A percentile compares a stretch with the other conserved stretches of the same genome.
Conservation (phyloP, 2,329 filamentous ascomycete species). For the Teratosphaeria pseudoeucalypti region DNA sequence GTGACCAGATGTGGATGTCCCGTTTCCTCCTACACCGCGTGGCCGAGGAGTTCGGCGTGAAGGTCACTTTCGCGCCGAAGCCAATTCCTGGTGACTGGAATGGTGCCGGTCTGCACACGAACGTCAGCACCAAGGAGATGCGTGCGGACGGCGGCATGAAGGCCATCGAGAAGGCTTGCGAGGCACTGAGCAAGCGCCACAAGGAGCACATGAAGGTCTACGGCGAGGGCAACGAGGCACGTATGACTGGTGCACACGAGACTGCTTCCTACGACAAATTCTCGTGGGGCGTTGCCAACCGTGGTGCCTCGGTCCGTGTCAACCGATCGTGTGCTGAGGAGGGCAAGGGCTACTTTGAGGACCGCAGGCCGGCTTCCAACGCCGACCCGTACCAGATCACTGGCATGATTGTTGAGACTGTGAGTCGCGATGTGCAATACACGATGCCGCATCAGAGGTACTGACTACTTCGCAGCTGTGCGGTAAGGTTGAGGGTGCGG, state of each 20-base stretch:
- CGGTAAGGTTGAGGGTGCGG: constrained; percentile 40
- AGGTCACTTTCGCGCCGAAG: constrained; percentile 93
- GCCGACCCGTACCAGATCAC: constrained; percentile 79
- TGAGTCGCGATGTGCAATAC: constrained; percentile 11
- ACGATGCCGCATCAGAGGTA: neutral
- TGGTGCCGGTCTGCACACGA: constrained; percentile 84
- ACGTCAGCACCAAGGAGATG: constrained; percentile 87
- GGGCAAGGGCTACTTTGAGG: constrained; percentile 90
- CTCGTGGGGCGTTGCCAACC: constrained; percentile 89
- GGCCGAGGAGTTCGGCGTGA: constrained; percentile 90
- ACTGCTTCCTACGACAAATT: constrained; percentile 90
- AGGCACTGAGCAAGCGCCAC: constrained; percentile 41
- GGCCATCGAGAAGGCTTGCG: constrained; percentile 70
- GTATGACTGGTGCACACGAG: constrained; percentile 89
- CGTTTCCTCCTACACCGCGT: constrained; percentile 84
- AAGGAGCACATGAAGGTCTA: constrained; percentile 69
- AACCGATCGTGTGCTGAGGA: constrained; percentile 75
- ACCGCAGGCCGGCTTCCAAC: constrained; percentile 60
- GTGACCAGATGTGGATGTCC: constrained; percentile 92
- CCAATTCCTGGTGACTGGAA: constrained; percentile 95
- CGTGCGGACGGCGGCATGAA: constrained; percentile 90
- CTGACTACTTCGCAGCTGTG: constrained; percentile 25
- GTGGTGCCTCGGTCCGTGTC: constrained; percentile 87
- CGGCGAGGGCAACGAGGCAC: constrained; percentile 88
- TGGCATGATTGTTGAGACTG: constrained; percentile 67